Conservation (phyloP, 768 basidiomycete genomes). For the Leucocoprinus leucothites region DNA sequence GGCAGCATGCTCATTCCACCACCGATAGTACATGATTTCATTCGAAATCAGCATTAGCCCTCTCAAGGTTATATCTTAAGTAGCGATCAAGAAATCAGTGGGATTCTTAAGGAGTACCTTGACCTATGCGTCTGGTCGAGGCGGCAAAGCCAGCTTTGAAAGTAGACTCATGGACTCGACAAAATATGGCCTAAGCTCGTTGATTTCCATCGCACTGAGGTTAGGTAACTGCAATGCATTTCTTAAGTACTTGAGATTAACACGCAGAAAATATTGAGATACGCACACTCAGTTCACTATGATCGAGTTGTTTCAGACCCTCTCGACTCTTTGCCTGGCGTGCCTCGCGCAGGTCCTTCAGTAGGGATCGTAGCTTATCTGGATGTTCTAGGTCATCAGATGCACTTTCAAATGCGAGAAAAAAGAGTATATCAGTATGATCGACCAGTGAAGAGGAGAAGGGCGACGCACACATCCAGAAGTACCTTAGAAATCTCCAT, state of each 20-base stretch:
- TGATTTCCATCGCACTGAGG: conserved; percentile 88
- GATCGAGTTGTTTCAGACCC: conserved; percentile 77
- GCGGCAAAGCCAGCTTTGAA: conserved; percentile 41
- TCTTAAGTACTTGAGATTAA: neutral
- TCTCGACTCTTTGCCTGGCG: conserved; percentile 20
- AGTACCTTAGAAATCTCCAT: conserved; percentile 89
- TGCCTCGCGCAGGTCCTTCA: neutral
- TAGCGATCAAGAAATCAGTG: no score
- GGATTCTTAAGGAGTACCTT: neutral
- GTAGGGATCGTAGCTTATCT: conserved; percentile 75
- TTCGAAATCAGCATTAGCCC: no score
- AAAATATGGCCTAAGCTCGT: conserved; percentile 90
- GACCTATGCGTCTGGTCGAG: conserved; percentile 4
- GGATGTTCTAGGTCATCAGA: conserved; percentile 86
- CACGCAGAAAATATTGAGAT: conserved; percentile 1
- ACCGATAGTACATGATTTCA: no score
- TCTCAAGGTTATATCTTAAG: no score
- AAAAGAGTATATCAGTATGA: neutral
- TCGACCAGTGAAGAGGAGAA: neutral
- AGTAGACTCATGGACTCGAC: conserved; percentile 76
- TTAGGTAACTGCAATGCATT: conserved; percentile 63
- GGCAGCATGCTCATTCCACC: no score
- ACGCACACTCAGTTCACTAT: conserved; percentile 76
- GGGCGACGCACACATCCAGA: conserved; percentile 75
- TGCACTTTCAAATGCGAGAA: conserved; percentile 50